Evolutionary conservation across 257 asterid species (phyloP).

Genomic region (Gentiana macrophylla): DNA sequence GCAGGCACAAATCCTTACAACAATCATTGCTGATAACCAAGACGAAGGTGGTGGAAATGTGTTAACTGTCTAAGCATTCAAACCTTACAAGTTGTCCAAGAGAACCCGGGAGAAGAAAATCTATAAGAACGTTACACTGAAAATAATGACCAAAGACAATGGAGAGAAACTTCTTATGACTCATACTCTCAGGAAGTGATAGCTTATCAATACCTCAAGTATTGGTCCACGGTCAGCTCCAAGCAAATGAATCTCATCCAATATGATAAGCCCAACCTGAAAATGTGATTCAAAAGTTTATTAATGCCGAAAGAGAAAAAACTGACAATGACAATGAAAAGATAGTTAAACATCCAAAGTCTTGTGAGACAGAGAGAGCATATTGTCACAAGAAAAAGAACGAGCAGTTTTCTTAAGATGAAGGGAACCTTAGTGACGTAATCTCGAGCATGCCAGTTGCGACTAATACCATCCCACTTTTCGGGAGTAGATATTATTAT

Average conservation of each 20-base stretch:
- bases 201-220: constrained; percentile 55
- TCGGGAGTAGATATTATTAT: constrained; percentile 96
- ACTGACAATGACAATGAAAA: neutral
- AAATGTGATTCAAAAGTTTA: constrained; percentile 7
- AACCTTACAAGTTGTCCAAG: too few species aligned
- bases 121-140: too few species aligned
- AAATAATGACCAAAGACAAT: too few species aligned
- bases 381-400: neutral
- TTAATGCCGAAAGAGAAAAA: neutral
- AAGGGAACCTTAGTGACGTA: constrained; percentile 73
- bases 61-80: too few species aligned
- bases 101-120: too few species aligned
- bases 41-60: too few species aligned
- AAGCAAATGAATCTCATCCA: constrained; percentile 97
- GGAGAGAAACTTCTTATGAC: too few species aligned
- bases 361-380: neutral
- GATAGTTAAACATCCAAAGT: neutral
- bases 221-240: constrained; percentile 99
- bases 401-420: neutral
- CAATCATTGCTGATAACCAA: too few species aligned
- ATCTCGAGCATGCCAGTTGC: constrained; percentile 90
- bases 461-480: constrained; percentile 99
- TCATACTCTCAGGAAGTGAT: too few species aligned
- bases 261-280: constrained; percentile 92
- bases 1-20: too few species aligned